Percentiles rank a stretch among this genome's conserved stretches.
phyloP scores from a whole-genome alignment of 371 early-diverging fungal genomes.

The Parasitella parasitica region DNA sequence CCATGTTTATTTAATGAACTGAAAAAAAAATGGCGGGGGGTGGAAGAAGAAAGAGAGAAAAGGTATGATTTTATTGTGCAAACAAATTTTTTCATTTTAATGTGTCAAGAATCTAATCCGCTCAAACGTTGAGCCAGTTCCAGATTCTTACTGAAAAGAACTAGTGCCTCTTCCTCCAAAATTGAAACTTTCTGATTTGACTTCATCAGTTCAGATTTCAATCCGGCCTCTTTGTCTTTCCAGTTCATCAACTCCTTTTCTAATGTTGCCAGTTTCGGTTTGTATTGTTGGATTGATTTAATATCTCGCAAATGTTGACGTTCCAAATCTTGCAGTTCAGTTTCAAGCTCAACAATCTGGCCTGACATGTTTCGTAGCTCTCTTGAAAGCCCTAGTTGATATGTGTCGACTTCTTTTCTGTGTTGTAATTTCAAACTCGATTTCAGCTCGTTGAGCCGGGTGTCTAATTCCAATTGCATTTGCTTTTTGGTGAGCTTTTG shows the following conservation, averaged over 20 bases:
- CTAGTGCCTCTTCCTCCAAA: constrained; percentile 19
- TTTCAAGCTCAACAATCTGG: constrained; percentile 20
- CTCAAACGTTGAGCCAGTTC: constrained; percentile 22
- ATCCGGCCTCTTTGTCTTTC: not conserved
- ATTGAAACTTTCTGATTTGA: not conserved
- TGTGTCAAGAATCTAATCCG: constrained; percentile 17
- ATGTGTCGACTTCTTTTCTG: not conserved
- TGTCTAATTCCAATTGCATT: constrained; percentile 1
- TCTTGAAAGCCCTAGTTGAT: constrained; percentile 16
- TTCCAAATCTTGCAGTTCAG: constrained; percentile 13
- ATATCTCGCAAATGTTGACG: constrained; percentile 5
- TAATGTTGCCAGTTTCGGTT: not conserved
- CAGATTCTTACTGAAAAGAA: constrained; percentile 23
- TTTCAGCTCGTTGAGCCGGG: constrained; percentile 7
- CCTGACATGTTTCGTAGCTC: constrained; percentile 20
- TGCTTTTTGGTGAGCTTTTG: not conserved
- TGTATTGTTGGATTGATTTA: not conserved
- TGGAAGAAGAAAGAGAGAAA: not conserved
- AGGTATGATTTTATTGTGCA: not conserved
- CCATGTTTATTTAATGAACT: not conserved
- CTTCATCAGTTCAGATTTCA: not conserved
- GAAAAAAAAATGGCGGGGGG: not conserved
- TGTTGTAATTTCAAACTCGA: not conserved
- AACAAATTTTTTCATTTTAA: not conserved
- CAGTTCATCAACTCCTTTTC: not conserved